Evolutionary conservation across 2,329 filamentous ascomycete genomes (phyloP), one percentile per base, ranked within the genome.

Genomic region (Diaporthe humulicola): DNA sequence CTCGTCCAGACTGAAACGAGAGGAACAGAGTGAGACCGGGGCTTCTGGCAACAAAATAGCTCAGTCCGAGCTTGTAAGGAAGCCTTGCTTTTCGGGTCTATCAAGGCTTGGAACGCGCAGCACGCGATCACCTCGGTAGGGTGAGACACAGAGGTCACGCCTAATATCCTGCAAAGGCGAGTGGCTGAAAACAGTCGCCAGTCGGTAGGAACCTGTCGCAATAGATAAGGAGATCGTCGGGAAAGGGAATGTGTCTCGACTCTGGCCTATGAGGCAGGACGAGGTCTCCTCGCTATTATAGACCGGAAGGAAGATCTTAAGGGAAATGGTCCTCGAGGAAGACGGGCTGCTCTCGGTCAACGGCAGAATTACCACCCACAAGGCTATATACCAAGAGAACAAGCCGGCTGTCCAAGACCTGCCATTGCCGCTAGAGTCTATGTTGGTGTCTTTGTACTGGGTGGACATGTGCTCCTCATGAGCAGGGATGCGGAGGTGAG

Each of bases 121-220:
- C 74, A 75, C 71, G 66, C 74, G 74, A 75, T 60, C 74, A 75
- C 15, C 28, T 70, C 15, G 71, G 40, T 25, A 42, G 71, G 56
- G 66, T 73, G 64, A 75, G 74, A 75, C 61, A 75, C 17, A 30
- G 17, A 54, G 71, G 74, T 75, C 74, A 75, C 74, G 40, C 64
- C 28, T 36, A 60, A 40, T 61, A 17, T 40, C 14, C 73, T 58
- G 74, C 48, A 22, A 33, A 57, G 38, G 64, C 57, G 45, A 48
- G 57, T 74, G 57, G 50, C 54, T 58, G 42, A 42, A 42, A 54
- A 40, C 30, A 74, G 73, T 40, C 42, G 50, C 70, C 48, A 38
- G 42, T 42, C 60, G 45, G 58, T 36, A 67, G 33, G 42, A 56
- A 64, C 42, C 70, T 64, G 58, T 61, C 58, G 70, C 57, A 64